Percentiles rank a stretch among this genome's conserved stretches.
Conservation (phyloP, 2,329 filamentous ascomycete genomes). For the Didymella segeticola region DNA sequence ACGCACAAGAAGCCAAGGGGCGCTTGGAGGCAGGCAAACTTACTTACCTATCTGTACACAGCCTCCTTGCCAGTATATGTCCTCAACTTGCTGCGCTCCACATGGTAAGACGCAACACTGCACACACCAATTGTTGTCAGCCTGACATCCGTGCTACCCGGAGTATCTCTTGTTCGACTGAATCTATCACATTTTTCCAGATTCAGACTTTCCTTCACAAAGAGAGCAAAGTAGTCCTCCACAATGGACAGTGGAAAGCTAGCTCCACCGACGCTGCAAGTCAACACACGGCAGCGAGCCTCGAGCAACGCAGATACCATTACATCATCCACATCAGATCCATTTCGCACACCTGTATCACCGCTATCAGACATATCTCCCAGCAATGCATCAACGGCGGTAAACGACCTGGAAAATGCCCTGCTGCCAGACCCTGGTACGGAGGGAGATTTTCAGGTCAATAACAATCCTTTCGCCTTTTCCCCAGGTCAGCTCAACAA, state of each 20-base stretch:
- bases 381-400: slow-evolving; percentile 33
- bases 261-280: slow-evolving; percentile 34
- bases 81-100: background rate
- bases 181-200: slow-evolving; percentile 2
- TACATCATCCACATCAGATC: slow-evolving; percentile 33
- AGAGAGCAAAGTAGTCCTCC: too few species aligned
- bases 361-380: slow-evolving; percentile 22
- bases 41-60: slow-evolving; percentile 12
- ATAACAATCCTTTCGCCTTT: slow-evolving; percentile 61
- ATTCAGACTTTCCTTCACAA: too few species aligned
- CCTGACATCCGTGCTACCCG: background rate
- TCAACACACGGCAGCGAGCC: slow-evolving; percentile 35
- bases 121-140: background rate
- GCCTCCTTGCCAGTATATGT: slow-evolving; percentile 11
- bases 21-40: slow-evolving; percentile 9
- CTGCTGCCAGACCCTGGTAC: slow-evolving; percentile 37
- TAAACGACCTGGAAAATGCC: slow-evolving; percentile 39
- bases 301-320: slow-evolving; percentile 36
- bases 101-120: background rate
- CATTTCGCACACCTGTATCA: slow-evolving; percentile 31
- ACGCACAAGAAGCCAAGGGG: slow-evolving; percentile 15
- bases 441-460: slow-evolving; percentile 33
- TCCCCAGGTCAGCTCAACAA: slow-evolving; percentile 62
- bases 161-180: background rate
- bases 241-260: slow-evolving; percentile 35